Evolutionary conservation across 345 rosid genomes (phyloP).

Genomic region (Aquilaria yunnanensis): DNA sequence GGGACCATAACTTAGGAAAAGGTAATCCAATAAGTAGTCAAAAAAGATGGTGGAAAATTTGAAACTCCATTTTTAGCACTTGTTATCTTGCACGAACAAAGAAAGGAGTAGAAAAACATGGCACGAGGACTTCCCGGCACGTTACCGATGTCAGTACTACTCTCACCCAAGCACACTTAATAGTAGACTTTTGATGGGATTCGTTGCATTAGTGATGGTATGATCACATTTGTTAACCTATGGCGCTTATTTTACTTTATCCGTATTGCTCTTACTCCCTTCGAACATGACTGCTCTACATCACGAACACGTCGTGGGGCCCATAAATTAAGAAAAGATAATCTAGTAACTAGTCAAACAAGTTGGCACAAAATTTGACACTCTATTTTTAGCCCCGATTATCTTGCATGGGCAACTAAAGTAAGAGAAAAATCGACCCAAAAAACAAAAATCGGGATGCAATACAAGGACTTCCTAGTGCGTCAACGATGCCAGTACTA

Average conservation of each 20-base stretch:
- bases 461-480: neutral
- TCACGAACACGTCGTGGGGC: neutral
- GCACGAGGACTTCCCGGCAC: too few relatives aligned
- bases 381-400: too few relatives aligned
- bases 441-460: neutral
- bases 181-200: neutral
- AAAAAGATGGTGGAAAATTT: too few relatives aligned
- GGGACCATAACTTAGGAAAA: too few relatives aligned
- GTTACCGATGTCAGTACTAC: too few relatives aligned
- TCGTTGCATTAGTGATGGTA: neutral
- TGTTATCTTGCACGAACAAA: too few relatives aligned
- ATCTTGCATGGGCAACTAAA: too few relatives aligned
- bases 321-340: neutral
- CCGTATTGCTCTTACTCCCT: neutral
- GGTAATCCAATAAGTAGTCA: too few relatives aligned
- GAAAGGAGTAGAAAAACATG: too few relatives aligned
- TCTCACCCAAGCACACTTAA: neutral
- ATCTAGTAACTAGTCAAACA: neutral
- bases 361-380: neutral
- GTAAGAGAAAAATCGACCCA: neutral
- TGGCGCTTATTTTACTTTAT: too few relatives aligned
- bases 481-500: neutral
- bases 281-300: neutral
- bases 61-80: too few relatives aligned
- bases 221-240: too few relatives aligned